Evolutionary conservation across 345 rosid species (phyloP).

Genomic region (Sonneratia alba): DNA sequence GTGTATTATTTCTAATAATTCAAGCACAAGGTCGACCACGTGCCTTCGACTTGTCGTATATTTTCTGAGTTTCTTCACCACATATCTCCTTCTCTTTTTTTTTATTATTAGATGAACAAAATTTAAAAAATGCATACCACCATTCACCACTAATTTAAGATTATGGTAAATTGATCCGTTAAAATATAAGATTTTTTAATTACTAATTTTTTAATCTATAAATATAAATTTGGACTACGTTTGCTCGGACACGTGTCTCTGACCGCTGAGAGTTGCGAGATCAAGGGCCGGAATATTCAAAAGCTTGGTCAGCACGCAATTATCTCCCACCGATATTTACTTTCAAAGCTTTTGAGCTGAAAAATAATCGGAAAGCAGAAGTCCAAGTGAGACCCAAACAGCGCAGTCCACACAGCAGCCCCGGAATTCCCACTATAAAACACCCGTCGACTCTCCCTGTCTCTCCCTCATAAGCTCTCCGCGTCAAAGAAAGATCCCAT

Average conservation of each 20-base stretch:
- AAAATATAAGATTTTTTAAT: too few species aligned
- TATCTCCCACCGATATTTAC: not conserved
- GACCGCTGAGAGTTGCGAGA: too few species aligned
- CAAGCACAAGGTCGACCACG: too few species aligned
- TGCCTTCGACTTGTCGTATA: not conserved
- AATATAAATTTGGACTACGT: too few species aligned
- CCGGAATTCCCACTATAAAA: not conserved
- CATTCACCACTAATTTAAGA: too few species aligned
- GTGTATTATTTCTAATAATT: too few species aligned
- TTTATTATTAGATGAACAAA: too few species aligned
- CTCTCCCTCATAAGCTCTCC: not conserved
- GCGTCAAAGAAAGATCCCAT: not conserved
- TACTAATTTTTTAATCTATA: too few species aligned
- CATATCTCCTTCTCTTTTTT: too few species aligned
- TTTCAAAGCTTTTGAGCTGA: not conserved
- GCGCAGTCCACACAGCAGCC: not conserved
- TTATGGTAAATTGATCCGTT: too few species aligned
- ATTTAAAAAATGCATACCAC: too few species aligned
- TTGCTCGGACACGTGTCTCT: not conserved
- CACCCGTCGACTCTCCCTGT: not conserved
- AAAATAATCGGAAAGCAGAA: not conserved
- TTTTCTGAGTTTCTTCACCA: too few species aligned
- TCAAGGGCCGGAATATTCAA: not conserved
- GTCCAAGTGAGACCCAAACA: not conserved
- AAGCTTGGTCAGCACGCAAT: slow-evolving; percentile 1